These are phyloP conservation scores for Aureobasidium musti DNA, from an alignment of 2,329 filamentous ascomycete genomes.

Conservation along the genomic window DNA sequence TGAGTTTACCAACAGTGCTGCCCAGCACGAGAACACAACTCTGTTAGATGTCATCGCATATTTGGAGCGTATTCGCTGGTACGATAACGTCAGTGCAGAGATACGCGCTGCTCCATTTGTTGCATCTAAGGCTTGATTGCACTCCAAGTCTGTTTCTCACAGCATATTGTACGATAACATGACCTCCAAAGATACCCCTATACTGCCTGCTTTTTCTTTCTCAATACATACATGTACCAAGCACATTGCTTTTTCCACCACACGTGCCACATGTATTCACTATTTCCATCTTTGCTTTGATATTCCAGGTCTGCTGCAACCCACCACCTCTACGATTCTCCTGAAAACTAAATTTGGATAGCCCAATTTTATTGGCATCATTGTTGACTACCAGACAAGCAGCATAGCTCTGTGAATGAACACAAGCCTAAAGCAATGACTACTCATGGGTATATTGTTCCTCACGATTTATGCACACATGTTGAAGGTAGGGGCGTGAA, in stretches of 20 bases:
- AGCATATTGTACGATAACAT: conserved; percentile 1
- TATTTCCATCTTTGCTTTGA: too few relatives aligned
- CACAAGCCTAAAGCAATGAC: too few relatives aligned
- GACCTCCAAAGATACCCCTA: conserved; percentile 1
- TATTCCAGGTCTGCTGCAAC: too few relatives aligned
- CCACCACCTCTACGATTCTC: too few relatives aligned
- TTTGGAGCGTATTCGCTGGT: conserved; percentile 19
- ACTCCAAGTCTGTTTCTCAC: background rate
- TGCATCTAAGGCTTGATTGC: background rate
- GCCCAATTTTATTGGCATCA: too few relatives aligned
- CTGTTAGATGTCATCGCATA: conserved; percentile 15
- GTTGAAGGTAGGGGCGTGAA: too few relatives aligned
- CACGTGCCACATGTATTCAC: too few relatives aligned
- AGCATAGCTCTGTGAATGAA: too few relatives aligned
- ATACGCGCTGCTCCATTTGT: conserved; percentile 15
- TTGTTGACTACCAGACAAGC: too few relatives aligned
- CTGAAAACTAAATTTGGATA: too few relatives aligned
- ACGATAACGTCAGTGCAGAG: conserved; percentile 9
- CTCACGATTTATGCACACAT: too few relatives aligned
- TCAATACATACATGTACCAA: background rate
- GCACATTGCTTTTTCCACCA: background rate
- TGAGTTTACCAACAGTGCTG: conserved; percentile 59
- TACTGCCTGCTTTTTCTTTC: background rate
- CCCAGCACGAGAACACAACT: background rate
- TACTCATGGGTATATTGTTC: too few relatives aligned